phyloP scores from a whole-genome alignment of 495 filamentous ascomycete genomes.

The Trichoderma virens region DNA sequence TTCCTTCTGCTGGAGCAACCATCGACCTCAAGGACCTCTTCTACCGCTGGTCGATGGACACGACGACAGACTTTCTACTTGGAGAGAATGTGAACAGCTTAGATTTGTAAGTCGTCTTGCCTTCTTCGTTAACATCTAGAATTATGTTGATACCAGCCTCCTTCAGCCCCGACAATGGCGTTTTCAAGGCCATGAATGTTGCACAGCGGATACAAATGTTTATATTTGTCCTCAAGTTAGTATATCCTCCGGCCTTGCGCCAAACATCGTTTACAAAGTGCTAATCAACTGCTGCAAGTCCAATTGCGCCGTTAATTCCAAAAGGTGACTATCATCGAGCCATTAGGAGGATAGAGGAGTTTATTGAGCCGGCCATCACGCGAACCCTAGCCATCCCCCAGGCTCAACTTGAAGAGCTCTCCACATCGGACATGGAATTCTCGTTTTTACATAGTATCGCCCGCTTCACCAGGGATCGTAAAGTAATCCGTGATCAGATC shows the following conservation, averaged over 20 bases:
- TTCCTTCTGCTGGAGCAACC: conserved; percentile 31
- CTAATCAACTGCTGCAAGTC: conserved; percentile 17
- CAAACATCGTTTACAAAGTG: background rate
- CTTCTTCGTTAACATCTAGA: background rate
- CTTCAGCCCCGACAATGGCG: conserved; percentile 33
- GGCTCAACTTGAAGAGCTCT: conserved; percentile 43
- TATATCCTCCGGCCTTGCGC: background rate
- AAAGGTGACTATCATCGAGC: conserved; percentile 32
- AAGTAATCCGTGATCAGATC: conserved; percentile 50
- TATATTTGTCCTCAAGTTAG: conserved; percentile 32
- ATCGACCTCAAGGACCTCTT: conserved; percentile 48
- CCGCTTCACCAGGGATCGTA: conserved; percentile 34
- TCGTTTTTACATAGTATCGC: conserved; percentile 44
- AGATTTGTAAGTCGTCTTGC: conserved; percentile 26
- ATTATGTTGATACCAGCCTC: background rate
- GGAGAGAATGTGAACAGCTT: conserved; percentile 46
- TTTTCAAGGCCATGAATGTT: conserved; percentile 44
- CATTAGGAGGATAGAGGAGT: conserved; percentile 40
- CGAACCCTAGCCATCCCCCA: conserved; percentile 38
- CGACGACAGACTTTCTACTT: conserved; percentile 52
- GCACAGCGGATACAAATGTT: conserved; percentile 44
- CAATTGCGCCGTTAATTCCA: conserved; percentile 36
- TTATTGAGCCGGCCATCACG: conserved; percentile 46
- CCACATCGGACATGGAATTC: conserved; percentile 30
- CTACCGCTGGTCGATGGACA: conserved; percentile 48